Evolutionary conservation across 1,139 yeast species (phyloP), one percentile per base, ranked within the genome.

Genomic region (Nematodospora anomalae): DNA sequence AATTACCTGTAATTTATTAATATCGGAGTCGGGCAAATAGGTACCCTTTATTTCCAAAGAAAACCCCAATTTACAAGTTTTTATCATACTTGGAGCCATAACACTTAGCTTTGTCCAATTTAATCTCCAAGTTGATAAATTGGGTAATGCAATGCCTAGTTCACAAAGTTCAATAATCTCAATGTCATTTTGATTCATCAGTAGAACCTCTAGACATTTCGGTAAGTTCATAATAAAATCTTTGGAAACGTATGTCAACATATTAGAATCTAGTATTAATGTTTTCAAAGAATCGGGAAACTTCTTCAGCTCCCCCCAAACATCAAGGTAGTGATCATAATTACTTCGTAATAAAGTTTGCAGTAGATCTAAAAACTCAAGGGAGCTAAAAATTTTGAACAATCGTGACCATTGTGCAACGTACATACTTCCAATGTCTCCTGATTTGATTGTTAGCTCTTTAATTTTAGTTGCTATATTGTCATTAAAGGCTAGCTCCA

Each of bases 341-440:
- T 45, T 41, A 27, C 49, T 54, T 25, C 50, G 46, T 26, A 65
- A 50, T 32, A 54, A 37, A 42, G 66, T 62, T 30, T 62, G 57
- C 11, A 57, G 46, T 18, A 68, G 47, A 36, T 64, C 55, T 23
- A 69, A 51, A 9, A 29, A 37, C 12, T 43, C 34, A 11, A 64
- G 37, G 30, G 52, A 52, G 4, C 39, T 38, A 32, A 67, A 64
- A 16, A 55, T 47, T 9, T 42, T 38, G 26, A 69, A 56, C 7
- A 67, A 45, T 32, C 52, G 53, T 20, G 62, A 52, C 74, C 74
- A 69, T 28, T 56, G 60, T 4, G 51, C 41, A 3, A 57, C 57
- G 41, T 52, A 67, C 35, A 60, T 54, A 21, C 55, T 53, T 2
- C 75, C 74, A 3, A 69, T 59, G 36, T 67, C 69, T n/a, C 71